Evolutionary conservation across 163 green algal species (phyloP).

Genomic region (Chlorella variabilis): DNA sequence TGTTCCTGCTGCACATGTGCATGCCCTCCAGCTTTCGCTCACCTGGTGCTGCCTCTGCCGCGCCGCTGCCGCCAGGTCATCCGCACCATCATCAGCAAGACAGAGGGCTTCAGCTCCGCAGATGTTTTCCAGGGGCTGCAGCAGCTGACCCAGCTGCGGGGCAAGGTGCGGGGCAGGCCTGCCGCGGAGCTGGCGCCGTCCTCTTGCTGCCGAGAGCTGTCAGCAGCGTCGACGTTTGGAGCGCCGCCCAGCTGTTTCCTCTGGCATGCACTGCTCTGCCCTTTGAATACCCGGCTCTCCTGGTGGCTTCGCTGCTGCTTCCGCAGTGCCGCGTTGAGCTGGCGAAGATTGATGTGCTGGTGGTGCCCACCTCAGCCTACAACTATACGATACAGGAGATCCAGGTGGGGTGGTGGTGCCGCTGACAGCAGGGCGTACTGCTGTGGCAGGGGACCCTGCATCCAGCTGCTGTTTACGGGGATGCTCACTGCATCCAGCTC

Average conservation of each 20-base stretch:
- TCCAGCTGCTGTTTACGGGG: too few species aligned
- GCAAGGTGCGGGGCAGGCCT: constrained; percentile 2
- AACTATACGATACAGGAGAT: constrained; percentile 76
- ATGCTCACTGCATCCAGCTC: background rate
- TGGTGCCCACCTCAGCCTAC: constrained; percentile 81
- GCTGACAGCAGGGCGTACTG: too few species aligned
- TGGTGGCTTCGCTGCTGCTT: too few species aligned
- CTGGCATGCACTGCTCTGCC: too few species aligned
- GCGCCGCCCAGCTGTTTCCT: too few species aligned
- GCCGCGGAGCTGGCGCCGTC: too few species aligned
- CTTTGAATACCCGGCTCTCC: too few species aligned
- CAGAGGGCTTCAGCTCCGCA: constrained; percentile 52
- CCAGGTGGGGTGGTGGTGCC: constrained; percentile 18
- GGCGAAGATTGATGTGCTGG: constrained; percentile 67
- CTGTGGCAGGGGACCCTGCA: too few species aligned
- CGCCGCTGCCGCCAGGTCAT: constrained; percentile 50
- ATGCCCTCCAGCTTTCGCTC: too few species aligned
- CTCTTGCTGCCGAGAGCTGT: background rate
- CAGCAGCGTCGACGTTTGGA: too few species aligned
- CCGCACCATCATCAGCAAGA: constrained; percentile 67
- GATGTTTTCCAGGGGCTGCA: constrained; percentile 73
- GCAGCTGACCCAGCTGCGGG: constrained; percentile 53
- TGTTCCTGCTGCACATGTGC: too few species aligned
- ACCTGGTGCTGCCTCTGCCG: background rate
- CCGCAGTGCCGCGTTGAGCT: constrained; percentile 56